Conservation (phyloP, 345 rosid genomes). For the Mallotus nudiflorus region DNA sequence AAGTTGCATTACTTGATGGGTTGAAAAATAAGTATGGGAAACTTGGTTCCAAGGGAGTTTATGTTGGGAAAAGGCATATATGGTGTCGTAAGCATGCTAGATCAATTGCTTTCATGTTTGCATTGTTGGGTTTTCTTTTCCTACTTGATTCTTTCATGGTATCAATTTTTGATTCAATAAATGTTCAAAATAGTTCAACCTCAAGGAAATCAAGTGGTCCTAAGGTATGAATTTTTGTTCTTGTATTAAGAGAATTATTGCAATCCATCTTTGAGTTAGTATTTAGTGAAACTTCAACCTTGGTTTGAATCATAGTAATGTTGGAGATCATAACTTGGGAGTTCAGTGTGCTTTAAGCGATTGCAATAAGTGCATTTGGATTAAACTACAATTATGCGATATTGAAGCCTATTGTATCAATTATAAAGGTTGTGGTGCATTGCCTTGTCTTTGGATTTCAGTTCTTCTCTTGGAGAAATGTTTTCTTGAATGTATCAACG, state of each 20-base stretch:
- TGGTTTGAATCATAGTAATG: too few relatives aligned
- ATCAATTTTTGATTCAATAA: slow-evolving; percentile 53
- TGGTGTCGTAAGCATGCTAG: slow-evolving; percentile 55
- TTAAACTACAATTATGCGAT: not conserved
- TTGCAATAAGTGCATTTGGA: not conserved
- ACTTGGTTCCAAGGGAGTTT: slow-evolving; percentile 47
- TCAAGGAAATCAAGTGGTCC: slow-evolving; percentile 25
- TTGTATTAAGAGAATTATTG: not conserved
- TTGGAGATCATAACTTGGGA: not conserved
- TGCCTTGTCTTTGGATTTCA: not conserved
- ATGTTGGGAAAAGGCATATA: slow-evolving; percentile 49
- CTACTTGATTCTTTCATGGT: slow-evolving; percentile 67
- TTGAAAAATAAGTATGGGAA: slow-evolving; percentile 55
- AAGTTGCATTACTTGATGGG: slow-evolving; percentile 36
- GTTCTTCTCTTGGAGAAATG: not conserved
- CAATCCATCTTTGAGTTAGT: not conserved
- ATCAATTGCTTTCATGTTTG: slow-evolving; percentile 46
- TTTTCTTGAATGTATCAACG: not conserved
- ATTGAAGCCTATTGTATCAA: not conserved
- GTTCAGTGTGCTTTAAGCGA: too few relatives aligned
- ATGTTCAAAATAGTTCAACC: slow-evolving; percentile 40
- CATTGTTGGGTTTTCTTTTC: slow-evolving; percentile 48
- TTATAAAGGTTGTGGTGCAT: not conserved
- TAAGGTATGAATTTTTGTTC: slow-evolving; percentile 47
- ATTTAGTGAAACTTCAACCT: not conserved